Conservation (phyloP, 108 stramenopile species). For the Nitzschia palea region DNA sequence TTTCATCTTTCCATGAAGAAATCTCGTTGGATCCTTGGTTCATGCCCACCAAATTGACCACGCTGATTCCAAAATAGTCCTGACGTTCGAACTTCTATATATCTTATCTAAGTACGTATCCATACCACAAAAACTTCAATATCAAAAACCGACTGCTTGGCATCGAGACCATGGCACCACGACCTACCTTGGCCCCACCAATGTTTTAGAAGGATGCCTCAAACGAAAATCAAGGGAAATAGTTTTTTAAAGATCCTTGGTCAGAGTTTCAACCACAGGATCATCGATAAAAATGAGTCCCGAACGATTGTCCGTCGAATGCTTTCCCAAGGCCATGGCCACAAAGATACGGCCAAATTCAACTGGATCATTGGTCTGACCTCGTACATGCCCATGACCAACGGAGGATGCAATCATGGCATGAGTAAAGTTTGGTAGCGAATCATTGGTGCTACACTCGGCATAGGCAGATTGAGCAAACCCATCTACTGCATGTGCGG, state of each 20-base stretch:
- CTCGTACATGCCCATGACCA: constrained; percentile 4
- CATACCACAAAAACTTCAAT: no score
- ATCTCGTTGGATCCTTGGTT: no score
- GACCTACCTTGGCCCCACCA: no score
- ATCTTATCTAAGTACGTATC: no score
- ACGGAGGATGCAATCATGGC: constrained; percentile 1
- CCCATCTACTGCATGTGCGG: constrained; percentile 1
- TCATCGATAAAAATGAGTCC: neutral
- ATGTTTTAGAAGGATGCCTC: no score
- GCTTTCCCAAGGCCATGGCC: constrained; percentile 19
- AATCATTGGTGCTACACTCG: neutral
- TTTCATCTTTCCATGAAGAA: no score
- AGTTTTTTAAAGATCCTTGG: neutral
- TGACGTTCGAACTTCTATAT: no score
- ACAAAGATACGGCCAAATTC: constrained; percentile 14
- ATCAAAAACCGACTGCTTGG: no score
- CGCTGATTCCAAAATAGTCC: no score
- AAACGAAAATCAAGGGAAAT: no score
- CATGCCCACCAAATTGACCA: no score
- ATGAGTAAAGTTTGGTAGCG: constrained; percentile 11
- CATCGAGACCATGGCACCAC: no score
- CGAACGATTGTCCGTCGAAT: neutral
- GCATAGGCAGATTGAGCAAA: neutral
- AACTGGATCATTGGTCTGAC: constrained; percentile 7
- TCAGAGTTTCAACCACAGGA: neutral